Base-by-base conservation (phyloP, 179 eudicot genomes). In the Sideroxylon spinosum region DNA sequence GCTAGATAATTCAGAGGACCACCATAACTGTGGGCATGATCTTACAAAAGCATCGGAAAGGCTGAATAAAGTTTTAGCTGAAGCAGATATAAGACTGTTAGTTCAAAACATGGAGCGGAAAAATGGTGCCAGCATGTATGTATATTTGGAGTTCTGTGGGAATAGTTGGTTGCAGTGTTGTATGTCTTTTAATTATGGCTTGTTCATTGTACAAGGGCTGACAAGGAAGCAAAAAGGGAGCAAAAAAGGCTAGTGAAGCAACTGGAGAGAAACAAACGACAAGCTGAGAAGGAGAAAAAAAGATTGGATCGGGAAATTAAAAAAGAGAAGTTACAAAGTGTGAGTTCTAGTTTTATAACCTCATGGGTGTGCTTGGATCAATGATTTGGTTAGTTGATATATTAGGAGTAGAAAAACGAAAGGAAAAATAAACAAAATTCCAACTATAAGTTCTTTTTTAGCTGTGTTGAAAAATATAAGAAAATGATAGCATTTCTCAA, bases 261-360 rank as follows among this genome's bases (percentile, higher is more conserved):
- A 78, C 73, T 89, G 81, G 95, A 93, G 91, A 95, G 83, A 86
- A 86, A 74, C 74, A 89, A 91, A 81, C 89, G 92, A 65, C 88
- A 94, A 71, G 85, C 71, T 62, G 97, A 90, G 84, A 95, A 87
- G 87, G 94, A 92, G 85, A 94, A 83, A 82, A 90, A 85, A 80
- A 89, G 83, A 86, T 74, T 90, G 85, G 94, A 89, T 8, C 94
- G 89, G 73, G 94, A 96, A 77, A 93, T 88, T 76, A 88, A 86
- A 77, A 96, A 87, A 87, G 98, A 96, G 78, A 95, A 90, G 83
- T 78, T 86, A 90, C 94, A 89, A 81, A 88, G 78, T 83, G 99
- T 96, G 84, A 82, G 98, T 84, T 71, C 6, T 72, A 61, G 14
- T 22, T 57, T 55, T 52, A 60, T 17, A 60, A n/a, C 68, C 28